Evolutionary conservation across 2,329 filamentous ascomycete species (phyloP), one percentile per base, ranked within the genome.

Genomic region (Talaromyces albobiverticillius): DNA sequence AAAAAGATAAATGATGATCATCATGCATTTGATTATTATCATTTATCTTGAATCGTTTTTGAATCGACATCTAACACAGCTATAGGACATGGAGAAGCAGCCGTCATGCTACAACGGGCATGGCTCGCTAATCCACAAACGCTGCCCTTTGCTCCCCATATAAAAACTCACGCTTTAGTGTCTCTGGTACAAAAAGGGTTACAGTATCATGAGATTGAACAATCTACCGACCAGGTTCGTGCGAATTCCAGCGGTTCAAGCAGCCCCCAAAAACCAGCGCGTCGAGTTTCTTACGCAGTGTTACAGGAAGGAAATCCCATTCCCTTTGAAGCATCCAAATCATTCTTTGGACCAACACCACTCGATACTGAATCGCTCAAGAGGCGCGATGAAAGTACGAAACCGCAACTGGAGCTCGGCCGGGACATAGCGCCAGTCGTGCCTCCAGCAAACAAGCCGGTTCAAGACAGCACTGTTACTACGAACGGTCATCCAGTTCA

Each of bases 171-270:
- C 64, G 80, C 82, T 34, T 74, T 87, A 55, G 75, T 87, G 43
- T 76, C 79, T 42, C 73, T 87, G 51, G 80, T 87, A 31, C 84
- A 87, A 63, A 83, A 86, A 64, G 84, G 84, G 52, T 71, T 87
- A 42, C 74, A 78, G 57, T 80, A 79, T 64, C 67, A 79, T 64
- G 76, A 80, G 58, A 67, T 80, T 45, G 76, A 78, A 57, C 68
- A 75, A 58, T 75, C 75, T 6, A 64, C 79, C 58, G 74, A 78
- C 59, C 73, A 77, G 74, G 77, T 72, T 76, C 51, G 70, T 67
- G n/a, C n/a, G n/a, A n/a, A n/a, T n/a, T n/a, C n/a, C n/a, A 59
- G 51, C 36, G 23, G 5, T 31, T 9, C 18, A 5, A 32, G n/a
- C 16, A 4, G 22, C 8, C 4, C 4, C 32, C 10, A 26, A 46